Evolutionary conservation across 1,284 basidiomycete species (phyloP).

Genomic region (Macrocystidia cucumis): DNA sequence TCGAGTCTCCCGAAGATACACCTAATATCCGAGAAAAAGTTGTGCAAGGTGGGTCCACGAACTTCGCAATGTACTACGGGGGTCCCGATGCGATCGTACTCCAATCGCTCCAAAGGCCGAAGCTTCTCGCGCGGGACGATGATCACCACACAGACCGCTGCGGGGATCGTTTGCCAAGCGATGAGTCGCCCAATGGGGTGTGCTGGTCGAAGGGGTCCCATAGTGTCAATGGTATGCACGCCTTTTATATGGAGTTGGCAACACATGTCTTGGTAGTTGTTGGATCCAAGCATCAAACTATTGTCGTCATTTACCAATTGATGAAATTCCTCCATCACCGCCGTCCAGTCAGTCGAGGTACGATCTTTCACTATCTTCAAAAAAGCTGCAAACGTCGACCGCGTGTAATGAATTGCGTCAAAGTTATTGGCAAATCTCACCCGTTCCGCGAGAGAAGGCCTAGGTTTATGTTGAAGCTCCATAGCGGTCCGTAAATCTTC

Average conservation of each 20-base stretch:
- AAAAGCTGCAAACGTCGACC: constrained; percentile 34
- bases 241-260: constrained; percentile 24
- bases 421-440: constrained; percentile 15
- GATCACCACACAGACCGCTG: constrained; percentile 22
- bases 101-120: constrained; percentile 12
- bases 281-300: constrained; percentile 20
- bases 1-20: too few species aligned
- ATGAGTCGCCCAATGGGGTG: constrained; percentile 16
- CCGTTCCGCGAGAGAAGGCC: too few species aligned
- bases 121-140: constrained; percentile 26
- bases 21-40: constrained; percentile 23
- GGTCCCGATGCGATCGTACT: constrained; percentile 17
- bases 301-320: constrained; percentile 14
- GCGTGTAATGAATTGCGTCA: constrained; percentile 31
- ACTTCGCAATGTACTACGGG: constrained; percentile 22
- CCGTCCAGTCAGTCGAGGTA: constrained; percentile 17
- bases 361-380: constrained; percentile 25
- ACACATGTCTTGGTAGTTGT: constrained; percentile 26
- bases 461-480: constrained; percentile 12
- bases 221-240: constrained; percentile 17
- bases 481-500: constrained; percentile 20
- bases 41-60: constrained; percentile 13
- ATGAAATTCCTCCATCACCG: constrained; percentile 21
- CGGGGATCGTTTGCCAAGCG: constrained; percentile 22
- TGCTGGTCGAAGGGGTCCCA: constrained; percentile 6